Conservation (phyloP, 495 filamentous ascomycete species). For the Neurospora sp. region DNA sequence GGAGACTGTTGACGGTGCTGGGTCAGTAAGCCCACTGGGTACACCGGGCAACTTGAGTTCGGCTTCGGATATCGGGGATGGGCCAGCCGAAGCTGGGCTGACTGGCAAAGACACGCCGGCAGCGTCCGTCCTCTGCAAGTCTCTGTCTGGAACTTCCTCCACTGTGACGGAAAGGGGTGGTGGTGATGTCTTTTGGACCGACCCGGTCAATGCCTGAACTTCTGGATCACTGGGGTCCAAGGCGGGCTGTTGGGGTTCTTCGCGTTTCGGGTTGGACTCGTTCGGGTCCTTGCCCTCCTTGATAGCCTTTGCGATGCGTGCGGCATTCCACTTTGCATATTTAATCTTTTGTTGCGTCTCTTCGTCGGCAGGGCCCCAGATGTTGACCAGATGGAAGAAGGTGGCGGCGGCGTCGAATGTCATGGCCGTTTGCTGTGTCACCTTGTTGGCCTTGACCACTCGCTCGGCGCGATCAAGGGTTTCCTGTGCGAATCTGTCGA, state of each 20-base stretch:
- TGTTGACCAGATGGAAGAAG: slow-evolving; percentile 77
- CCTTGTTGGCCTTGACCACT: slow-evolving; percentile 71
- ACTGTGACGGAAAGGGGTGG: slow-evolving; percentile 48
- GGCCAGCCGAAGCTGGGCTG: slow-evolving; percentile 26
- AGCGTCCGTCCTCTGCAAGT: slow-evolving; percentile 19
- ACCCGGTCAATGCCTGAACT: slow-evolving; percentile 41
- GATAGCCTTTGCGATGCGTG: slow-evolving; percentile 81
- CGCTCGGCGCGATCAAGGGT: slow-evolving; percentile 77
- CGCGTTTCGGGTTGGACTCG: slow-evolving; percentile 62
- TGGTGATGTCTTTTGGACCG: slow-evolving; percentile 14
- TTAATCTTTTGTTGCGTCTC: slow-evolving; percentile 83
- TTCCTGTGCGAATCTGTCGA: slow-evolving; percentile 86
- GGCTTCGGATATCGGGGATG: slow-evolving; percentile 31
- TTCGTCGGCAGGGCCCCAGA: slow-evolving; percentile 65
- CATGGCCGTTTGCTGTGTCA: slow-evolving; percentile 86
- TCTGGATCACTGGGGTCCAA: slow-evolving; percentile 54
- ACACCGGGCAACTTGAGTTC: slow-evolving; percentile 22
- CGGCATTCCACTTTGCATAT: slow-evolving; percentile 91
- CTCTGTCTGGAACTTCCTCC: slow-evolving; percentile 42
- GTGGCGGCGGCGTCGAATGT: slow-evolving; percentile 86
- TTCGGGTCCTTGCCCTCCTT: slow-evolving; percentile 92
- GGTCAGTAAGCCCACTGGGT: slow-evolving; percentile 18
- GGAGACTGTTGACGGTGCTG: slow-evolving; percentile 17
- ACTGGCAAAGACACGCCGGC: slow-evolving; percentile 27
- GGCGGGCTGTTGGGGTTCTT: slow-evolving; percentile 33